A percentile compares a stretch with the other conserved stretches of the same genome.
Conservation (phyloP, 1,139 yeast species). For the Sugiyamaella japonica region DNA sequence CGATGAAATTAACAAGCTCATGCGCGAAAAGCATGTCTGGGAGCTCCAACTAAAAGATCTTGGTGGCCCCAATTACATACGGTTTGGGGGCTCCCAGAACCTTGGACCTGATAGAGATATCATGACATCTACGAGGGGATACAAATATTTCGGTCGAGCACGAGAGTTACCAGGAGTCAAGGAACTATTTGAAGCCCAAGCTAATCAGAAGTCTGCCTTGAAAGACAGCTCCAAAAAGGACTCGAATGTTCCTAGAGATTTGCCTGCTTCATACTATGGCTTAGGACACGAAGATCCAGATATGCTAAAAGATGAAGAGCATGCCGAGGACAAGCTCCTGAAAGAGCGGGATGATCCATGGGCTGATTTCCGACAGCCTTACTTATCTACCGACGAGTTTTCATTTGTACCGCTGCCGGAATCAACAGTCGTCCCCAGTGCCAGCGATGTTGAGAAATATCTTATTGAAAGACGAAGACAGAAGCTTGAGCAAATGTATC, state of each 20-base stretch:
- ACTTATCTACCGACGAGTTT: background rate
- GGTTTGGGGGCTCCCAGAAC: conserved; percentile 22
- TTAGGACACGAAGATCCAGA: conserved; percentile 35
- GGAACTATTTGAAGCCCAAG: conserved; percentile 46
- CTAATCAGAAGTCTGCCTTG: conserved; percentile 16
- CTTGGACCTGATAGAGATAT: conserved; percentile 1
- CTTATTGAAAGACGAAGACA: conserved; percentile 50
- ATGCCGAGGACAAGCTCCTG: conserved; percentile 21
- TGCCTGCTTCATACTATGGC: conserved; percentile 51
- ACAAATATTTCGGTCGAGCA: conserved; percentile 82
- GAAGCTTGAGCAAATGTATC: conserved; percentile 43
- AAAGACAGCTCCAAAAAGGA: conserved; percentile 2
- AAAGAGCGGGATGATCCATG: background rate
- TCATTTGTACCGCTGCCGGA: conserved; percentile 30
- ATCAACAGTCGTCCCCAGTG: conserved; percentile 41
- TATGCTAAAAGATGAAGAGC: conserved; percentile 35
- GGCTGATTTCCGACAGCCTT: conserved; percentile 1
- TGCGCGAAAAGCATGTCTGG: conserved; percentile 73
- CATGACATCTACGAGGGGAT: conserved; percentile 48
- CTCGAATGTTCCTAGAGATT: conserved; percentile 25
- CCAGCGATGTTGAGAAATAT: conserved; percentile 48
- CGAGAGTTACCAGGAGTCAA: conserved; percentile 75
- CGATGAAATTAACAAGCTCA: conserved; percentile 68
- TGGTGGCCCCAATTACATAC: conserved; percentile 67
- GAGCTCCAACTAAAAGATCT: conserved; percentile 67